These are phyloP conservation scores for Fraxinus platypoda DNA, from an alignment of 305 asterid genomes.

Conservation along the genomic window DNA sequence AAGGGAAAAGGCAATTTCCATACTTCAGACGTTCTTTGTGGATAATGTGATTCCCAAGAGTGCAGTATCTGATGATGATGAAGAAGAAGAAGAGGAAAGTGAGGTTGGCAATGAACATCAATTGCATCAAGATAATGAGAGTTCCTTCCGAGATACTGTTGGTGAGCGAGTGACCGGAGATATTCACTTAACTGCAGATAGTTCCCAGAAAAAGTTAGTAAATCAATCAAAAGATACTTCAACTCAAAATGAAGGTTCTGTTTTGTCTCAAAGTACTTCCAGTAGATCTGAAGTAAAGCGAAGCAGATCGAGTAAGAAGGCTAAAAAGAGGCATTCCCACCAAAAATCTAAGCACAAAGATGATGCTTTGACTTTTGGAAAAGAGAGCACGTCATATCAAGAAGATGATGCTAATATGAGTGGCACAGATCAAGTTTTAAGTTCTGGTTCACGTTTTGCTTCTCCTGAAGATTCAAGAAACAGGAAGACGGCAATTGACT, in stretches of 20 bases:
- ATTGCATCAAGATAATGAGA: constrained; percentile 47
- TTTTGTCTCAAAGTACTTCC: constrained; percentile 51
- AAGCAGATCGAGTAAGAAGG: constrained; percentile 94
- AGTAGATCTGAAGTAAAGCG: constrained; percentile 73
- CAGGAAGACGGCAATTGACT: constrained; percentile 65
- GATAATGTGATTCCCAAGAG: constrained; percentile 67
- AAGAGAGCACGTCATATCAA: constrained; percentile 72
- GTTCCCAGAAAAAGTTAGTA: constrained; percentile 62
- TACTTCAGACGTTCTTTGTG: constrained; percentile 75
- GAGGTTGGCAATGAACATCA: constrained; percentile 56
- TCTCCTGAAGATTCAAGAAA: constrained; percentile 83
- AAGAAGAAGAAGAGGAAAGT: constrained; percentile 62
- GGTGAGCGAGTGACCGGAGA: constrained; percentile 53
- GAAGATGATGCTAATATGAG: constrained; percentile 91
- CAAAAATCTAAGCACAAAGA: constrained; percentile 88
- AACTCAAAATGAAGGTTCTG: constrained; percentile 64
- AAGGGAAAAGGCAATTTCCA: constrained; percentile 82
- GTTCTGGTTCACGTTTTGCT: constrained; percentile 87
- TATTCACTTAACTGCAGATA: constrained; percentile 50
- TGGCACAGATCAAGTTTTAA: constrained; percentile 84
- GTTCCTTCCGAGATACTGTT: constrained; percentile 57
- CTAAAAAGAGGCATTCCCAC: constrained; percentile 87
- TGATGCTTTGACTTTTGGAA: constrained; percentile 55
- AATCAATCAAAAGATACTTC: constrained; percentile 56
- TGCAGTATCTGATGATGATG: constrained; percentile 87